Evolutionary conservation across 1,284 basidiomycete species (phyloP), one percentile per base, ranked within the genome.

Genomic region (Veloporphyrellus conicus): DNA sequence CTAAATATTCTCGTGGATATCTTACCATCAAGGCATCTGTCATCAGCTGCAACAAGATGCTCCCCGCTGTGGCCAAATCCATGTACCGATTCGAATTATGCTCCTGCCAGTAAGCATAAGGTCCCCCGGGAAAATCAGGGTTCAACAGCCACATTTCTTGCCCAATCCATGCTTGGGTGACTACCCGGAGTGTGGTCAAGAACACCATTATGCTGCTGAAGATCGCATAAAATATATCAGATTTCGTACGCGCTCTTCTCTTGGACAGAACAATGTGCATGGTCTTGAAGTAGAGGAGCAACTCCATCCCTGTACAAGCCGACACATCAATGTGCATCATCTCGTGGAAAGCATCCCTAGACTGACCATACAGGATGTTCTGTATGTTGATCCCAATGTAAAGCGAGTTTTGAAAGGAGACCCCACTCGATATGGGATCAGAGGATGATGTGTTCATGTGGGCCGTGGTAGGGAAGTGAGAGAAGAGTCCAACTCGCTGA

Each of bases 301-400:
- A 25, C 16, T 48, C 33, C 31, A 54, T n/a, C 10, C 55, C 55
- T 56, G 28, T n/a, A n/a, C n/a, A n/a, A n/a, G n/a, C n/a, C n/a
- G n/a, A n/a, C n/a, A n/a, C n/a, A n/a, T n/a, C n/a, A n/a, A n/a
- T n/a, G n/a, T n/a, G n/a, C 15, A 14, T 32, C 16, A 19, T 34
- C 33, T 34, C 14, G 12, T 34, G 33, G 7, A 6, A 19, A 19
- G 16, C 7, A 19, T 22, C 3, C 5, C 35, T 9, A 14, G 20
- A 37, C 35, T 23, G 8, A 62, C 60, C 62, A 28, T 65, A 61
- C 15, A 64, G 22, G 16, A 65, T 53, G n/a, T 52, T 35, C 27
- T 60, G 11, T 19, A 65, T 16, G 29, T 33, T 55, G 5, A 54
- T 54, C 19, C 55, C 62, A 6, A 61, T 20, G 11, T 61, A 61